Evolutionary conservation across 2,329 filamentous ascomycete genomes (phyloP), one percentile per base, ranked within the genome.

Genomic region (Talaromyces sp.): DNA sequence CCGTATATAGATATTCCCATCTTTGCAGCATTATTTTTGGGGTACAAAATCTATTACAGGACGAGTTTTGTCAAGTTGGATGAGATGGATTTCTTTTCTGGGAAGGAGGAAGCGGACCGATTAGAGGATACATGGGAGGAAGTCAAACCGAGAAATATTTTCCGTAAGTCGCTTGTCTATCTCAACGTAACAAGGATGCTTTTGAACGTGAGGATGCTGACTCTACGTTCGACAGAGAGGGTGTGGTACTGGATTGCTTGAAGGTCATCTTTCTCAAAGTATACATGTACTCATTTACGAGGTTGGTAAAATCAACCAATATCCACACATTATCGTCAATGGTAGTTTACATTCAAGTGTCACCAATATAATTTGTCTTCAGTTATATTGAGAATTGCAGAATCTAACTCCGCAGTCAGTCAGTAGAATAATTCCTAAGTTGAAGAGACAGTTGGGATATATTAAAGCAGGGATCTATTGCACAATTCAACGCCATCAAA

Each of bases 1-100:
- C 78, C 78, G 17, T 87, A 87, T 73, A 85, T 86, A 70, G 82
- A 79, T 9, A 75, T 86, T 35, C 80, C 81, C 4, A 85, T 85
- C 69, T 84, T 83, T 61, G 70, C 83, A 43, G 72, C 81, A 5
- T 60, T 79, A 2, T 79, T 76, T 58, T 63, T 79, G 1, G 75
- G 77, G 10, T 76, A 79, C 64, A 78, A 77, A 62, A 54, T 73
- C 9, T 74, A 71, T 68, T 74, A 73, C 54, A 69, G 70, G 13
- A 75, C 75, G 0, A 73, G 71, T 22, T 73, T 75, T 61, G 71
- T 70, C 19, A 69, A 71, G 5, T 69, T 79, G 15, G 71, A 70
- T 0, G 77, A 82, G 49, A 76, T 82, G 6, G 81, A 83, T 70
- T 77, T 83, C 22, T 75, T 76, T 39, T 80, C 74, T 25, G 80